Evolutionary conservation across 2,329 filamentous ascomycete genomes (phyloP).

Genomic region (Colletotrichum endophyticum): DNA sequence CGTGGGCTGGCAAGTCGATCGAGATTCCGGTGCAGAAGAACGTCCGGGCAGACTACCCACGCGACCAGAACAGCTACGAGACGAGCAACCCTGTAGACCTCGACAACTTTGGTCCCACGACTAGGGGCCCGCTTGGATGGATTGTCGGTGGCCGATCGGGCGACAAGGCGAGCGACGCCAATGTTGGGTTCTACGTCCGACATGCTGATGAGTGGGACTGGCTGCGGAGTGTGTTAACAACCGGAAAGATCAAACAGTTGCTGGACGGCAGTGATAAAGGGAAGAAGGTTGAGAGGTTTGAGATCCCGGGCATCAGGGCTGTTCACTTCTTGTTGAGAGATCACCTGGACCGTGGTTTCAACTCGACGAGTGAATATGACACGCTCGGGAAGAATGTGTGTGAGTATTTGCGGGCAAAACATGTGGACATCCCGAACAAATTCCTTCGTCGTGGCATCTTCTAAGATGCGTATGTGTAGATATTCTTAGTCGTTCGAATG

Average conservation of each 20-base stretch:
- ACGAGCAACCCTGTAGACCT: constrained; percentile 21
- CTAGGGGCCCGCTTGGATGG: constrained; percentile 20
- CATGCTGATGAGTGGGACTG: constrained; percentile 49
- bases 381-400: constrained; percentile 49
- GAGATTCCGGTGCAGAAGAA: constrained; percentile 24
- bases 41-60: constrained; percentile 20
- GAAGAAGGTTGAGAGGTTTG: constrained; percentile 41
- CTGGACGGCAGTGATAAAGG: constrained; percentile 24
- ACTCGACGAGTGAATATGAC: constrained; percentile 36
- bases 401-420: constrained; percentile 49
- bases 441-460: constrained; percentile 46
- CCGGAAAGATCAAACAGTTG: constrained; percentile 22
- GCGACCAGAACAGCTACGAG: constrained; percentile 25
- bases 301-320: constrained; percentile 37
- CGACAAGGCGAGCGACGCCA: constrained; percentile 44
- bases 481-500: not conserved
- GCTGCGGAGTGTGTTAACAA: constrained; percentile 41
- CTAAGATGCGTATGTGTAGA: constrained; percentile 6
- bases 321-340: constrained; percentile 21
- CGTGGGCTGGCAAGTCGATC: constrained; percentile 24
- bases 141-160: constrained; percentile 27
- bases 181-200: constrained; percentile 51
- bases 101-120: constrained; percentile 26
- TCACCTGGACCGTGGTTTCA: constrained; percentile 12
- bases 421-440: constrained; percentile 46